Evolutionary conservation across 768 basidiomycete genomes (phyloP).

Genomic region (Pluteus cervinus): DNA sequence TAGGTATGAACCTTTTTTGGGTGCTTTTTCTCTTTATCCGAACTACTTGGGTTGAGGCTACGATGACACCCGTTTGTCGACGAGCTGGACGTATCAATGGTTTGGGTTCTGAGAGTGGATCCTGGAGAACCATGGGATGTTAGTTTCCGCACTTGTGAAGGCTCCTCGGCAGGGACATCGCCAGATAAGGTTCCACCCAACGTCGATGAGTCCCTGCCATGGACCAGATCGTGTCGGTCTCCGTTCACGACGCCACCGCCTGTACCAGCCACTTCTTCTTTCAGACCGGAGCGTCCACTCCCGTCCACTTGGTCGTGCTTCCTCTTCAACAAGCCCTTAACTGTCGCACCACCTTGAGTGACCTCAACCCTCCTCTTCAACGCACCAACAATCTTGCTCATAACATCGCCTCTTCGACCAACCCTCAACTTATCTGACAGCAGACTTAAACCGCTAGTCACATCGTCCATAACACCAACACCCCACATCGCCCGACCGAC

Average conservation of each 20-base stretch:
- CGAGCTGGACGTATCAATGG: neutral
- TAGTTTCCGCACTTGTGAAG: neutral
- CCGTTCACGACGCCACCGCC: too few species aligned
- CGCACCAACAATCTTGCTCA: conserved; percentile 4
- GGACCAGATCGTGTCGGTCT: too few species aligned
- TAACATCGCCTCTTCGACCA: neutral
- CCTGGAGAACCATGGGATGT: neutral
- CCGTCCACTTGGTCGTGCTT: too few species aligned
- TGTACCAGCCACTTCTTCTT: too few species aligned
- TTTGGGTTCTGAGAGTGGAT: neutral
- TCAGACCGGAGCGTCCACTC: too few species aligned
- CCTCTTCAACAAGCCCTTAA: conserved; percentile 7
- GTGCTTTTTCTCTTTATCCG: conserved; percentile 32
- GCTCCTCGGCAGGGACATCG: too few species aligned
- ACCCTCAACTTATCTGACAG: conserved; percentile 12
- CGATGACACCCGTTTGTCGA: neutral
- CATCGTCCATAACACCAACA: conserved; percentile 17
- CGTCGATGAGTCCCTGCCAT: too few species aligned
- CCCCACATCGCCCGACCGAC: conserved; percentile 5
- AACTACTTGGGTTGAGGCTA: neutral
- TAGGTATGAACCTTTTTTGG: conserved; percentile 32
- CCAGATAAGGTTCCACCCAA: too few species aligned
- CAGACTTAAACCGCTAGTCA: conserved; percentile 17
- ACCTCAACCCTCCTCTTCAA: conserved; percentile 2
- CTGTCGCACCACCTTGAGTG: conserved; percentile 1